A percentile compares a stretch with the other conserved stretches of the same genome.
These are phyloP conservation scores for Simplicillium sp. DNA, from an alignment of 2,329 filamentous ascomycete species.

Conservation along the genomic window DNA sequence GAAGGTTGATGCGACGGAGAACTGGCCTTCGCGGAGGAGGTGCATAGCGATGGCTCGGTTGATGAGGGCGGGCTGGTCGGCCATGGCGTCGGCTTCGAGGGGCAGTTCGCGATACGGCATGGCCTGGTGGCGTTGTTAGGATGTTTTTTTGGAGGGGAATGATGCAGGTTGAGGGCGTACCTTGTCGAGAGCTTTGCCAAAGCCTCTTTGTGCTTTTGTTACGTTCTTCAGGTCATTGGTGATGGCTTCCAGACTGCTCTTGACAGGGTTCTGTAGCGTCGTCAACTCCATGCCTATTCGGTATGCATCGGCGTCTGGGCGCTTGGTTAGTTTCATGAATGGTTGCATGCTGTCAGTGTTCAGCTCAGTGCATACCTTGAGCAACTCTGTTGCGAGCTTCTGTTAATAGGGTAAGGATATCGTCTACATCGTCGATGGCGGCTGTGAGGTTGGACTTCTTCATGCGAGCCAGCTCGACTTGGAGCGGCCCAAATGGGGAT, in stretches of 20 bases:
- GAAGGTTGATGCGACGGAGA: constrained; percentile 78
- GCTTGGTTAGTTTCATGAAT: constrained; percentile 7
- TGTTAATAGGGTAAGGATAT: constrained; percentile 68
- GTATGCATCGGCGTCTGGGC: constrained; percentile 30
- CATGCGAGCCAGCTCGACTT: constrained; percentile 66
- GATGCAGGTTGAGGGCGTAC: constrained; percentile 29
- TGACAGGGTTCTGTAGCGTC: constrained; percentile 78
- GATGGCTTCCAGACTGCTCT: constrained; percentile 68
- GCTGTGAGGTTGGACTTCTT: constrained; percentile 58
- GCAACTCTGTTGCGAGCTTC: constrained; percentile 66
- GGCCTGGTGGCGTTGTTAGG: constrained; percentile 18
- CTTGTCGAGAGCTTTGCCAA: constrained; percentile 78
- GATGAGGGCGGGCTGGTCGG: constrained; percentile 65
- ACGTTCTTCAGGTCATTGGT: constrained; percentile 76
- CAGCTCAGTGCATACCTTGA: constrained; percentile 37
- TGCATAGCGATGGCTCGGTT: constrained; percentile 96
- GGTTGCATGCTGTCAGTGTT: background rate
- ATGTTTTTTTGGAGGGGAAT: background rate
- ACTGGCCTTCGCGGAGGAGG: constrained; percentile 87
- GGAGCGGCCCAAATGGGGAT: constrained; percentile 45
- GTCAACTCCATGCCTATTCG: constrained; percentile 66
- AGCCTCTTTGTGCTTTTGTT: constrained; percentile 72
- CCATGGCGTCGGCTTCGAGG: constrained; percentile 72
- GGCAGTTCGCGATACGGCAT: constrained; percentile 52
- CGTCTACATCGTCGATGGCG: constrained; percentile 71